Conservation (phyloP, 768 basidiomycete species). For the Suillus lakei region DNA sequence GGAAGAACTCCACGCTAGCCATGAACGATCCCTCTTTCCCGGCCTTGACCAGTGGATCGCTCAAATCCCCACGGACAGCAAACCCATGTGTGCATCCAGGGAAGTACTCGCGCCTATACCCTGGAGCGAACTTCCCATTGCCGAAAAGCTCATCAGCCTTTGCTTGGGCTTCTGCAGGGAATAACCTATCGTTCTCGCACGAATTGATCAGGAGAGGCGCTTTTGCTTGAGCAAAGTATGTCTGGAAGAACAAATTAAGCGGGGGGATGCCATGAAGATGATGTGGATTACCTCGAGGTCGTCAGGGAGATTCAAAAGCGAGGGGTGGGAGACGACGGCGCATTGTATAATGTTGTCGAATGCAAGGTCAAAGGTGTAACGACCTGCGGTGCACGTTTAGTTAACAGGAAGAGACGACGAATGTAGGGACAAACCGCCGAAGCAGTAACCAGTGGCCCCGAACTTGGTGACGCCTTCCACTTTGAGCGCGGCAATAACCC, state of each 20-base stretch:
- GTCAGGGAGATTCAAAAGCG: conserved; percentile 57
- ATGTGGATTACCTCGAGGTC: conserved; percentile 59
- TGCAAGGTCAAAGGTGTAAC: conserved; percentile 66
- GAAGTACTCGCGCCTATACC: conserved; percentile 55
- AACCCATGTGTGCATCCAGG: conserved; percentile 59
- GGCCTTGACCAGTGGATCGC: conserved; percentile 55
- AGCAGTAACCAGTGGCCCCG: conserved; percentile 49
- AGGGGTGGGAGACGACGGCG: conserved; percentile 61
- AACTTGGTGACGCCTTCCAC: conserved; percentile 43
- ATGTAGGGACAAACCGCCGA: conserved; percentile 32
- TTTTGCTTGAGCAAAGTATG: conserved; percentile 48
- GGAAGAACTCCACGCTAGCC: conserved; percentile 58
- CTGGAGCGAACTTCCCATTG: conserved; percentile 47
- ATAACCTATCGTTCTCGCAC: conserved; percentile 56
- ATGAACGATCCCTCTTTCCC: conserved; percentile 69
- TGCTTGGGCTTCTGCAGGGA: conserved; percentile 50
- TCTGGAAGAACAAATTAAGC: conserved; percentile 38
- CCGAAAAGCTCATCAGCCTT: conserved; percentile 57
- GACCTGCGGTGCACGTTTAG: conserved; percentile 35
- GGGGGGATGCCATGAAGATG: not conserved
- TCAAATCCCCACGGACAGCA: conserved; percentile 51
- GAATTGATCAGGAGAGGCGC: conserved; percentile 72
- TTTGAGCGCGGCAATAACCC: conserved; percentile 42
- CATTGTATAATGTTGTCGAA: conserved; percentile 57
- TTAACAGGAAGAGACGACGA: not conserved